Evolutionary conservation across 306 rosid genomes (phyloP), one percentile per base, ranked within the genome.

Genomic region (Cicer judaicum): DNA sequence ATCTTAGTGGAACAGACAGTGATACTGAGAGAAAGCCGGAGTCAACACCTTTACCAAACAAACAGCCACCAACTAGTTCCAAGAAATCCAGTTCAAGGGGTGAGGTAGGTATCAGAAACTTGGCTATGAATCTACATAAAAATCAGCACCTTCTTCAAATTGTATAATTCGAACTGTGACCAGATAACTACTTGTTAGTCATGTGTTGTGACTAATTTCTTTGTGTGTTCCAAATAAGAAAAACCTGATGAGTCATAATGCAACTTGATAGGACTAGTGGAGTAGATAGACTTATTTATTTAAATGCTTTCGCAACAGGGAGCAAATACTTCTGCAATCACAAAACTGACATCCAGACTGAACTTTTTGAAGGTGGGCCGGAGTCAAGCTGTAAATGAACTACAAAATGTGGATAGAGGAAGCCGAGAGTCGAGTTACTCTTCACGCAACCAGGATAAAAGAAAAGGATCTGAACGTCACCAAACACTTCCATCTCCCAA

Each of bases 351-450:
- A 12, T 83, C 87, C 68, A 83, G 87, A 61, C 87, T 87, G 73
- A 92, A 95, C 82, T 87, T 95, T 80, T 80, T 95, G 92, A 92
- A 95, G 86, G 98, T 89, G 85, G 77, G 84, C 36, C 86, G 88
- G 12, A 83, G 71, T 77, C 98, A 89, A 70, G 75, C 49, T 55
- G 75, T 86, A 54, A 87, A 70, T 76, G 98, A 92, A 74, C 79
- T 79, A 73, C 92, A 87, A 61, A 80, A 85, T n/a, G 14, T 65
- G 78, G 92, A 87, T 39, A 87, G 73, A 68, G 78, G 73, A 68
- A 76, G 87, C 48, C 79, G 81, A 43, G 92, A 81, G 2, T 76
- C 82, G 7, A 70, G 80, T 68, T 80, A 72, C 19, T 55, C 79
- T 41, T 29, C 73, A 2, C 82, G 76, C 52, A 80, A 53, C 66